Evolutionary conservation across 768 basidiomycete species (phyloP).

Genomic region (Fomitopsis pulvina): DNA sequence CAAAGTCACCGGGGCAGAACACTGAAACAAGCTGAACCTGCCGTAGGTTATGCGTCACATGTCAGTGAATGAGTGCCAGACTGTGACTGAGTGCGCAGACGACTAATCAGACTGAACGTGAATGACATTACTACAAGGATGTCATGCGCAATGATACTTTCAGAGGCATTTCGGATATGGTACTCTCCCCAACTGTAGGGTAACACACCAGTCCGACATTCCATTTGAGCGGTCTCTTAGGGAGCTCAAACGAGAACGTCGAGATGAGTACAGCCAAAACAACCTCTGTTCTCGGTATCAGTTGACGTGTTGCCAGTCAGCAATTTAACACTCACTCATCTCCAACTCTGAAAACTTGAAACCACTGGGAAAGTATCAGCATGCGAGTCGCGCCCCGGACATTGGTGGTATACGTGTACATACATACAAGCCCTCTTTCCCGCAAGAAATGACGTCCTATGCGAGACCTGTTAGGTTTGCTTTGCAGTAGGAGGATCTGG

Average conservation of each 20-base stretch:
- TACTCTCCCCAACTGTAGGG: constrained; percentile 1
- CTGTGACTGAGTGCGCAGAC: too few relatives aligned
- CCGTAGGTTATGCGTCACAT: too few relatives aligned
- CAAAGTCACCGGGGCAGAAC: too few relatives aligned
- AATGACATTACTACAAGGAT: too few relatives aligned
- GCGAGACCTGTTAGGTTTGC: neutral
- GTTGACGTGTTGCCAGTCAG: neutral
- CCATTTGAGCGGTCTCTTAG: constrained; percentile 10
- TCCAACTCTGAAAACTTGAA: constrained; percentile 51
- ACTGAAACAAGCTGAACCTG: too few relatives aligned
- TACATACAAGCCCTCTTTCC: constrained; percentile 41
- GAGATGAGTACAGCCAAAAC: constrained; percentile 7
- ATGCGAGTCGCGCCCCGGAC: neutral
- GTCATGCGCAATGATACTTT: too few relatives aligned
- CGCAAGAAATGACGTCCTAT: constrained; percentile 39
- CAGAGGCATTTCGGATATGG: neutral
- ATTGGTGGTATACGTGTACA: constrained; percentile 9
- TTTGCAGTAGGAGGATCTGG: neutral
- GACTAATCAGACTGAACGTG: too few relatives aligned
- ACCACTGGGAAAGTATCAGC: constrained; percentile 26
- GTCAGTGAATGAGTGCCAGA: too few relatives aligned
- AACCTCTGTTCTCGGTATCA: constrained; percentile 2
- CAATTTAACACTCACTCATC: constrained; percentile 34
- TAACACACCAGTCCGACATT: constrained; percentile 9
- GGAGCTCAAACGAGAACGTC: constrained; percentile 8